Conservation (phyloP, 768 basidiomycete genomes). For the Chalciporus sphaerocephalus region DNA sequence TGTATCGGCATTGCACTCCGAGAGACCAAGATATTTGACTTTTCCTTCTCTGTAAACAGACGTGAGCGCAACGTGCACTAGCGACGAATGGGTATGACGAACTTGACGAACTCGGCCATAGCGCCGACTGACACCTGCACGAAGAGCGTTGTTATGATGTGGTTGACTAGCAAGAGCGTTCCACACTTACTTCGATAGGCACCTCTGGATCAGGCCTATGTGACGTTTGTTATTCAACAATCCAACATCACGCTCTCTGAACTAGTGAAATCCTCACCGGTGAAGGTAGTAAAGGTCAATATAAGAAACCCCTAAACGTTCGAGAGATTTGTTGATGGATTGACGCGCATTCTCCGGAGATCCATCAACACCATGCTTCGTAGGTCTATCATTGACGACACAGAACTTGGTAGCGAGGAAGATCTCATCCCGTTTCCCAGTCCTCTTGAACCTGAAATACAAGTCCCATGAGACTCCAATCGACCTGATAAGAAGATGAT, state of each 20-base stretch:
- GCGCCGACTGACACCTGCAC: slow-evolving; percentile 40
- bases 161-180: background rate
- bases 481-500: background rate
- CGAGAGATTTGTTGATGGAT: slow-evolving; percentile 38
- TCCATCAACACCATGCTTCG: slow-evolving; percentile 27
- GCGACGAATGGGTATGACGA: slow-evolving; percentile 3
- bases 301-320: slow-evolving; percentile 37
- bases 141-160: background rate
- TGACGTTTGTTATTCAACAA: background rate
- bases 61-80: background rate
- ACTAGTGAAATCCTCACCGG: slow-evolving; percentile 18
- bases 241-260: too few species aligned
- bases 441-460: slow-evolving; percentile 40
- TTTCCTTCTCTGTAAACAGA: slow-evolving; percentile 32
- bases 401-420: slow-evolving; percentile 65
- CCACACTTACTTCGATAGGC: slow-evolving; percentile 43
- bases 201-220: slow-evolving; percentile 37
- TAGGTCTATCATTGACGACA: slow-evolving; percentile 22
- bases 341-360: slow-evolving; percentile 40
- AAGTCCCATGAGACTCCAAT: background rate
- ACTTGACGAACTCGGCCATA: slow-evolving; percentile 53
- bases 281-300: slow-evolving; percentile 50
- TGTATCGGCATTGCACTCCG: slow-evolving; percentile 44
- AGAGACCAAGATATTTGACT: slow-evolving; percentile 49
- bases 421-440: slow-evolving; percentile 43